phyloP scores from a whole-genome alignment of 257 asterid genomes.

The Gentiana macrophylla region DNA sequence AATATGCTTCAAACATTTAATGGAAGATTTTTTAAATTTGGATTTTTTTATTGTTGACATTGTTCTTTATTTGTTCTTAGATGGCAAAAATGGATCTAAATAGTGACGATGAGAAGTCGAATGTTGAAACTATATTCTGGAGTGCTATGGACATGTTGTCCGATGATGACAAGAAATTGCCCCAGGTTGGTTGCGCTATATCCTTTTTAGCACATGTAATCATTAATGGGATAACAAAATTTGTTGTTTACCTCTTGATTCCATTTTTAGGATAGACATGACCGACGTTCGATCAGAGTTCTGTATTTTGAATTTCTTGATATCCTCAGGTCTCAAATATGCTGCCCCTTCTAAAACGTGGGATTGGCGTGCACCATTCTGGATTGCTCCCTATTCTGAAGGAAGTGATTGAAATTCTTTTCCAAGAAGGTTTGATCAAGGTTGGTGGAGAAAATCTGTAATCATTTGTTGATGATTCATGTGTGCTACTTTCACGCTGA shows the following conservation, averaged over 20 bases:
- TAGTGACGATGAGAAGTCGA: conserved; percentile 78
- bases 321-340: conserved; percentile 65
- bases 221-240: conserved; percentile 7
- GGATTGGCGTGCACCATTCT: conserved; percentile 98
- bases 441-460: conserved; percentile 30
- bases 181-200: conserved; percentile 48
- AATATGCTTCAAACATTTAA: not conserved
- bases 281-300: not conserved
- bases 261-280: not conserved
- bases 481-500: not conserved
- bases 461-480: not conserved
- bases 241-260: not conserved
- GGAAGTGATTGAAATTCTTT: conserved; percentile 93
- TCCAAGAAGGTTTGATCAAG: conserved; percentile 97
- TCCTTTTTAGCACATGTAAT: not conserved
- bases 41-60: not conserved
- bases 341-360: conserved; percentile 92
- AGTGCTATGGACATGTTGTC: conserved; percentile 99
- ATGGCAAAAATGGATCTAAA: conserved; percentile 96
- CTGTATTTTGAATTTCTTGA: conserved; percentile 4
- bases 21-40: too few species aligned
- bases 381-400: conserved; percentile 95
- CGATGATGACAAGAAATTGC: conserved; percentile 91
- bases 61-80: conserved; percentile 25
- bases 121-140: conserved; percentile 87